Base-by-base conservation (phyloP, 495 filamentous ascomycete genomes). In the Penicillium pulvis region DNA sequence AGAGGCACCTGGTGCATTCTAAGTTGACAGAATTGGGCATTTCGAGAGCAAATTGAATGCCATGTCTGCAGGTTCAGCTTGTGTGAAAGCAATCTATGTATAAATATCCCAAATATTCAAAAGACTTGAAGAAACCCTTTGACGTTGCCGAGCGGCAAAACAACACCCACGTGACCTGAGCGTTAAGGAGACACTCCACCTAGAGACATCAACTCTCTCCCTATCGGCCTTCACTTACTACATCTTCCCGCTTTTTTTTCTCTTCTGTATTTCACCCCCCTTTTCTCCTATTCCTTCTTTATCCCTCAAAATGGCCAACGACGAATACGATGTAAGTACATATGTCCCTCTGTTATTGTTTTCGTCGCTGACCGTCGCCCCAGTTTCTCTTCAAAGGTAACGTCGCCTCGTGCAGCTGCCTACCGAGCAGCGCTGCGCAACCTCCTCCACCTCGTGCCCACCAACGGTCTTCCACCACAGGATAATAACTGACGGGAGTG, bases 311-410 rank as follows among this genome's bases (percentile, higher is more conserved):
- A 99, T 99, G 95, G 95, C 95, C 68, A 99, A 99, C 86, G 95
- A 99, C 81, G 95, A 99, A 82, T 98, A 99, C 79, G 94, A 99
- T 89, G 94, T 98, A 79, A 85, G 95, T 82, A 0, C 9, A 52
- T 28, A 2, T 44, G 58, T 36, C 35, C n/a, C 11, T 24, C 10
- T 16, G 17, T 42, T 17, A 55, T 52, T 44, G 43, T 55, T 50
- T 58, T 54, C 56, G 61, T 57, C 62, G 46, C 53, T 61, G 51
- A 58, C 54, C 42, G 36, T 50, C 49, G 55, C 51, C 61, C 24
- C 66, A 99, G 95, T 99, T 97, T 75, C 90, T 99, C 70, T 99
- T 99, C 87, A 99, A 99, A 90, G 92, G 92, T 96, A 82, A 74
- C 53, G 66, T 74, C 64, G 69, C 69, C 65, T 61, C 58, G 48